Base-by-base conservation (phyloP, 805 yeast species). In the Candida awuae region DNA sequence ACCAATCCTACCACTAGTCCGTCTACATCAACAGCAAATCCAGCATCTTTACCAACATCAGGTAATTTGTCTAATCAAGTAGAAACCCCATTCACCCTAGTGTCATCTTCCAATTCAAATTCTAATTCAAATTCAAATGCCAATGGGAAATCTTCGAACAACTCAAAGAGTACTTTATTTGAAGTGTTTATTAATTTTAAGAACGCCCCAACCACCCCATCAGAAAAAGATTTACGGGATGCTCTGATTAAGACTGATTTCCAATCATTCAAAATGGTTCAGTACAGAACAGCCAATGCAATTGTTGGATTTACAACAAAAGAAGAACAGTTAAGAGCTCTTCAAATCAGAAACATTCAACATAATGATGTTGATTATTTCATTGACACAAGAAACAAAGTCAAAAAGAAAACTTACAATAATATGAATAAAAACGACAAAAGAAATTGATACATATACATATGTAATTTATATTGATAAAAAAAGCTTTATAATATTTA, bases 131-230 rank as follows among this genome's bases (percentile, higher is more conserved):
- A 25, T 10, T 25, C 16, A 8, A 28, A 14, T 28, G 13, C 18
- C 9, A 28, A 28, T 15, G 15, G 15, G 8, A 28, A 15, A 14
- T 22, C 25, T 22, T 8, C 8, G 8, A 22, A 22, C 10, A 15
- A 28, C 18, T 14, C 16, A 28, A 28, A 28, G 15, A 28, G 10
- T 6, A 13, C 10, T 25, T 14, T 14, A 25, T 38, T 13, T 27
- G 43, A 40, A 23, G 22, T 40, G 6, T 35, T 19, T 22, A 36
- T 40, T 13, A 18, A n/a, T n/a, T 35, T 27, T 20, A 40, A 35
- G 23, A 19, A 35, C 21, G 32, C 31, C 9, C 7, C 29, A 23
- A 16, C 10, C 8, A 23, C 34, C 10, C 35, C 30, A 3, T 31
- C 16, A 8, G 39, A 39, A 25, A 15, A 16, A 6, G 39, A 26